Evolutionary conservation across 345 rosid species (phyloP), one percentile per base, ranked within the genome.

Genomic region (Eucalyptus grandis): DNA sequence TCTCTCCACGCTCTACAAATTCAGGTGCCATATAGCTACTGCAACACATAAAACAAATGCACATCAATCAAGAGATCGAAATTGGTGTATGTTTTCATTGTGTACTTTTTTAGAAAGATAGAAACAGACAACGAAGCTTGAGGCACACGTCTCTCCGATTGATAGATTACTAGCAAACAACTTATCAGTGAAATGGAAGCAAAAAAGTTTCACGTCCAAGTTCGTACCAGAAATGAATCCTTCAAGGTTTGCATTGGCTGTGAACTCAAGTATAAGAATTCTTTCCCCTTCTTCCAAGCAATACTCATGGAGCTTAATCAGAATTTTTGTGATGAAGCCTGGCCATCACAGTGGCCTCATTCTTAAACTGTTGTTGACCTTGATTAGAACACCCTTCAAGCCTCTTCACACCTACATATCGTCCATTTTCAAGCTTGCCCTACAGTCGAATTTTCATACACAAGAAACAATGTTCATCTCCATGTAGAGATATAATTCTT

Each of bases 321-420:
- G 94, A 90, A 90, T 93, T 95, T 67, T 90, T 90, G 77, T 95
- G 96, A 67, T 94, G 96, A 90, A 94, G 95, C 87, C 92, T 93
- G 72, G 90, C 90, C 47, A 95, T 89, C 40, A 94, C 87, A 67
- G 83, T 88, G 67, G 92, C 95, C 91, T 94, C 96, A 82, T 92
- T 95, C 89, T 88, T 91, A 87, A 95, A 95, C 72, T 93, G 96
- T 51, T 93, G 91, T n/a, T 92, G 86, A 51, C 94, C 96, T 87
- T 95, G 96, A 47, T 88, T 90, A 40, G 95, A 94, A 85, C 86
- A 93, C 91, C 87, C 46, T 4, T 92, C 92, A 34, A 94, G 95
- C 89, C 94, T 94, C 89, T 95, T 95, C 46, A 94, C 93, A 22
- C 93, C 96, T 6, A 94, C 88, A 67, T 91, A 92, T 81, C 88